A percentile compares a stretch with the other conserved stretches of the same genome.
Evolutionary conservation across 257 asterid genomes (phyloP).

Genomic region (Prunella vulgaris): DNA sequence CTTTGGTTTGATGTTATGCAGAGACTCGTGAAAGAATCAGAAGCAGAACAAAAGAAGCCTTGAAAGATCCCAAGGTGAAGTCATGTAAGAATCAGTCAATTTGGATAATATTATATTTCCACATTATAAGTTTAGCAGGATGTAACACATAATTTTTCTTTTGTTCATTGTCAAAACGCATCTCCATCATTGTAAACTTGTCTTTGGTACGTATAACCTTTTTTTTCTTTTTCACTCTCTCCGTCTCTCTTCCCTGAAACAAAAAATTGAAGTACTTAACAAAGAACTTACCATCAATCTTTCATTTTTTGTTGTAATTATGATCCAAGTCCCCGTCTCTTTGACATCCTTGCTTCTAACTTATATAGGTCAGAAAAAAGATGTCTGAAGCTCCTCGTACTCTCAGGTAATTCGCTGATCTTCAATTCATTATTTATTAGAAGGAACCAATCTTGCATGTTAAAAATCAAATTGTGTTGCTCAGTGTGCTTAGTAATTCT

Average conservation of each 20-base stretch:
- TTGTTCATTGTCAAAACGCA: not conserved
- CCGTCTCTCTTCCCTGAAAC: not conserved
- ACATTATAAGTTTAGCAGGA: slow-evolving; percentile 12
- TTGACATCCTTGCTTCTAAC: slow-evolving; percentile 13
- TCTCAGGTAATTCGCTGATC: slow-evolving; percentile 49
- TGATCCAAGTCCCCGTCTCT: not conserved
- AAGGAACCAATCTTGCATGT: not conserved
- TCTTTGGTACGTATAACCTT: not conserved
- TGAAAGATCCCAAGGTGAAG: slow-evolving; percentile 99
- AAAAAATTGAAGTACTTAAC: not conserved
- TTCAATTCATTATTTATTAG: not conserved
- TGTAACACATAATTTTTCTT: not conserved
- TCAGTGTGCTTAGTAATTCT: not conserved
- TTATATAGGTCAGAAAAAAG: slow-evolving; percentile 69
- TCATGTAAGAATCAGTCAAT: slow-evolving; percentile 75
- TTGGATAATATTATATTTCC: slow-evolving; percentile 10
- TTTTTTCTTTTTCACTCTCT: not conserved
- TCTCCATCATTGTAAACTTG: slow-evolving; percentile 1
- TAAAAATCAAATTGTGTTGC: not conserved
- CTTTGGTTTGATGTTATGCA: slow-evolving; percentile 26
- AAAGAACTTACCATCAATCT: not conserved
- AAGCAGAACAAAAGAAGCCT: slow-evolving; percentile 77
- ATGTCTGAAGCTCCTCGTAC: slow-evolving; percentile 84
- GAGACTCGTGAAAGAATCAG: slow-evolving; percentile 80
- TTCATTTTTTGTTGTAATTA: not conserved